Conservation (phyloP, 2,329 filamentous ascomycete species). For the Monilinia laxa region DNA sequence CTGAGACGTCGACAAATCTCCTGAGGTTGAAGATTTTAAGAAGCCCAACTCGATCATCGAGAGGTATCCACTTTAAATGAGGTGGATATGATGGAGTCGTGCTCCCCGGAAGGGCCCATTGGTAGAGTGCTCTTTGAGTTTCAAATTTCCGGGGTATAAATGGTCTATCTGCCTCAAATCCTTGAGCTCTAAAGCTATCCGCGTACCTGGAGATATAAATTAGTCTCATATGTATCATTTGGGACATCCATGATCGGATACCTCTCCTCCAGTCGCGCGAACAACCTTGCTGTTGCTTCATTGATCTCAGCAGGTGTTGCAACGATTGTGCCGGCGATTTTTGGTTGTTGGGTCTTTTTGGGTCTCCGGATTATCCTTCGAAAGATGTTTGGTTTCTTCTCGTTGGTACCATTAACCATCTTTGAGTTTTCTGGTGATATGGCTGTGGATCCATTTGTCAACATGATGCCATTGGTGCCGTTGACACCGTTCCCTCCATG, state of each 20-base stretch:
- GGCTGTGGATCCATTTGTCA: neutral
- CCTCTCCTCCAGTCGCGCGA: constrained; percentile 12
- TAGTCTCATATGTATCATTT: neutral
- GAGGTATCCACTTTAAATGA: constrained; percentile 36
- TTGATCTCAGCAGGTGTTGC: constrained; percentile 11
- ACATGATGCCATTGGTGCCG: neutral
- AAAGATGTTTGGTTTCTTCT: constrained; percentile 18
- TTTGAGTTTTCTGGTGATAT: neutral
- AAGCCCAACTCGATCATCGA: constrained; percentile 31
- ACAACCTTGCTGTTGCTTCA: constrained; percentile 16
- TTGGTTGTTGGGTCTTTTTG: neutral
- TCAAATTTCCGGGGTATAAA: constrained; percentile 19
- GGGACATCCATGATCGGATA: neutral
- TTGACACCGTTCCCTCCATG: neutral
- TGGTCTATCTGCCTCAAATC: constrained; percentile 13
- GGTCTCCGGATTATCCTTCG: constrained; percentile 13
- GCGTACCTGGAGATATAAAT: constrained; percentile 1
- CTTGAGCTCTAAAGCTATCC: constrained; percentile 2
- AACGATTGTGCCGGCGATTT: neutral
- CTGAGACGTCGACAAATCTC: constrained; percentile 31
- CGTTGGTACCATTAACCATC: neutral
- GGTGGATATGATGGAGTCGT: constrained; percentile 34
- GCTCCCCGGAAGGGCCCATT: constrained; percentile 20
- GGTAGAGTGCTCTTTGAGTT: constrained; percentile 20
- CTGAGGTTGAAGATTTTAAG: constrained; percentile 37